These are phyloP conservation scores for Penicillium sp. DNA, from an alignment of 2,329 filamentous ascomycete species.

Conservation along the genomic window DNA sequence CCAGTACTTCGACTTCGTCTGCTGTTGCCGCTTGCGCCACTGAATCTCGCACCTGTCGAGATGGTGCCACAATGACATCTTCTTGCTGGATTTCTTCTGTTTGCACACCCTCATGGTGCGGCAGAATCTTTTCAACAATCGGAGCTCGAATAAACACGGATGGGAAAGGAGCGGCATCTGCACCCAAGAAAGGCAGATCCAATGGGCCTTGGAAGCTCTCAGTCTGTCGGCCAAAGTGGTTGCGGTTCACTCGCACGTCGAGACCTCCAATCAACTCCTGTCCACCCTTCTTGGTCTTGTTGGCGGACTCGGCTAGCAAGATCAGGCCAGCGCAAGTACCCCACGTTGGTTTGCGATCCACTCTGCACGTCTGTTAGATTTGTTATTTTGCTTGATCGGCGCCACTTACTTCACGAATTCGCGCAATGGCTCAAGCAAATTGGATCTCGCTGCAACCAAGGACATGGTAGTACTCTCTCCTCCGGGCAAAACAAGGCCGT, in stretches of 20 bases:
- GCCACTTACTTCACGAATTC: constrained; percentile 81
- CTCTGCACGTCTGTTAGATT: constrained; percentile 48
- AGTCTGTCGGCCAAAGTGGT: constrained; percentile 91
- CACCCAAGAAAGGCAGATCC: constrained; percentile 67
- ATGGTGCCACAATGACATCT: constrained; percentile 60
- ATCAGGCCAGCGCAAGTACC: constrained; percentile 96
- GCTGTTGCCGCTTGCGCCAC: constrained; percentile 48
- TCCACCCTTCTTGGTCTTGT: constrained; percentile 83
- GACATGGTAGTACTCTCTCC: constrained; percentile 95
- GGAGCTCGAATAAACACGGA: constrained; percentile 94
- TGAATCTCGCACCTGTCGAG: constrained; percentile 49
- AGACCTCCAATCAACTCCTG: constrained; percentile 93
- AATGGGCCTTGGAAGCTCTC: constrained; percentile 84
- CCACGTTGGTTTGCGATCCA: constrained; percentile 81
- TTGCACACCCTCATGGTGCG: constrained; percentile 53
- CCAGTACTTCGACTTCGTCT: constrained; percentile 60
- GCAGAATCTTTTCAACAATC: constrained; percentile 81
- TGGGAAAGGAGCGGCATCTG: constrained; percentile 59
- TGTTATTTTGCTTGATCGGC: not conserved
- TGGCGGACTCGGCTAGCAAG: constrained; percentile 82
- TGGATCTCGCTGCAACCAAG: constrained; percentile 78
- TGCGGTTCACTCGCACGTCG: constrained; percentile 85
- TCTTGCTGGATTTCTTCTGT: constrained; percentile 48
- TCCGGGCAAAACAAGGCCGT: constrained; percentile 85
- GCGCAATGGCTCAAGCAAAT: constrained; percentile 78